Conservation (phyloP, 257 asterid genomes). For the Osmanthus fragrans region DNA sequence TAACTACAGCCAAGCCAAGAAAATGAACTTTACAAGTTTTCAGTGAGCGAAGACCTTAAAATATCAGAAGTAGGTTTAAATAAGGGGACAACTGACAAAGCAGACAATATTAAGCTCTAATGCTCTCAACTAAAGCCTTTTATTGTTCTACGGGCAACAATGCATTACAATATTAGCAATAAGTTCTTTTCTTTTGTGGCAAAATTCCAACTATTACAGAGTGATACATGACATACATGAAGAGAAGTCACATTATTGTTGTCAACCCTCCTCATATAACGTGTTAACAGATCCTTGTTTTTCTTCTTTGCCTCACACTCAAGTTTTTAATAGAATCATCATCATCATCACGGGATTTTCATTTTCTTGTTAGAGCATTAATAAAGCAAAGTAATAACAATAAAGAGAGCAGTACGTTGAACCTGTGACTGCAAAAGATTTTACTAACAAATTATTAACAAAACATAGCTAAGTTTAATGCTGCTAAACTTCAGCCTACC, state of each 20-base stretch:
- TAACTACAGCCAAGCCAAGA: neutral
- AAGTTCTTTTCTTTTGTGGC: neutral
- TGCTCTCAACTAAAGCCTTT: no score
- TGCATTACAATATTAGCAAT: conserved; percentile 4
- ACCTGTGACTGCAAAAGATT: conserved; percentile 1
- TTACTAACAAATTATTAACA: conserved; percentile 6
- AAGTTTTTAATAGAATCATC: neutral
- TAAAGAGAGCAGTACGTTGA: neutral
- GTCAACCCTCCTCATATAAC: neutral
- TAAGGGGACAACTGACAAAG: no score
- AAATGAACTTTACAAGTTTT: no score
- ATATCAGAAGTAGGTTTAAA: no score
- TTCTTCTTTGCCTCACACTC: conserved; percentile 17
- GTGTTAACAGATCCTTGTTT: neutral
- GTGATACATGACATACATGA: neutral
- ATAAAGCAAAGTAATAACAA: conserved; percentile 7
- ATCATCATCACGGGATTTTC: neutral
- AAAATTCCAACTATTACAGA: conserved; percentile 17
- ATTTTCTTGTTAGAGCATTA: conserved; percentile 10
- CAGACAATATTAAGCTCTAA: no score
- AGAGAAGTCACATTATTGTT: conserved; percentile 3
- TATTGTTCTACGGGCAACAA: neutral
- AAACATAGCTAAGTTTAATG: conserved; percentile 1
- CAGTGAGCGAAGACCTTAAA: no score
- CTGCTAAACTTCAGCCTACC: neutral